A percentile compares a stretch with the other conserved stretches of the same genome.
These are phyloP conservation scores for Candolleomyces aberdarensis DNA, from an alignment of 768 basidiomycete genomes.

Conservation along the genomic window DNA sequence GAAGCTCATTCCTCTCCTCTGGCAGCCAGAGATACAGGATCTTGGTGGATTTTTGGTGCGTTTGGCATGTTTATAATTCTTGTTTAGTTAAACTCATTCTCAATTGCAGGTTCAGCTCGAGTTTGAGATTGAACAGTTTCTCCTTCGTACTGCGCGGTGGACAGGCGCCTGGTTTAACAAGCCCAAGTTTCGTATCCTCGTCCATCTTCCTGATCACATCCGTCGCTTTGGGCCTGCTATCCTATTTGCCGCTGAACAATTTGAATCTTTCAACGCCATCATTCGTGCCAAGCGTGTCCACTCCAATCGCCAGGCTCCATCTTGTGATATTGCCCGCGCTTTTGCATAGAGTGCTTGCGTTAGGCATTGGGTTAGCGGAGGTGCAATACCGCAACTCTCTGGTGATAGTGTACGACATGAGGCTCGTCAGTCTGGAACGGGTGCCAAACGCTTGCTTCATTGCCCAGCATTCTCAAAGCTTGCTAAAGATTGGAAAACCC, in stretches of 20 bases:
- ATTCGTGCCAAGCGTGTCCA: conserved; percentile 30
- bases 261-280: conserved; percentile 40
- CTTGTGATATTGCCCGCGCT: conserved; percentile 23
- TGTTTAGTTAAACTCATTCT: too few relatives aligned
- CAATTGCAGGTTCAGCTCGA: background rate
- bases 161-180: conserved; percentile 37
- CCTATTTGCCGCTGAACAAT: conserved; percentile 40
- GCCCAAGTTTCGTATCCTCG: conserved; percentile 40
- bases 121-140: conserved; percentile 32
- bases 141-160: conserved; percentile 25
- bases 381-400: too few relatives aligned
- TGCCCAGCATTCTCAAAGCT: too few relatives aligned
- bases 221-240: conserved; percentile 39
- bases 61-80: too few relatives aligned
- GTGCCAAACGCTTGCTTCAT: too few relatives aligned
- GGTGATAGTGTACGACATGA: too few relatives aligned
- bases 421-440: too few relatives aligned
- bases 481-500: too few relatives aligned
- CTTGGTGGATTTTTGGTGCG: conserved; percentile 23
- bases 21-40: conserved; percentile 35
- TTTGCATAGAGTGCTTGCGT: conserved; percentile 6
- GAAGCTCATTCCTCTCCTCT: conserved; percentile 32
- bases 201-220: conserved; percentile 36
- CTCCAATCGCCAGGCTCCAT: conserved; percentile 31
- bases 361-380: background rate